Conservation (phyloP, 495 filamentous ascomycete genomes). For the Aspergillus sclerotioniger region DNA sequence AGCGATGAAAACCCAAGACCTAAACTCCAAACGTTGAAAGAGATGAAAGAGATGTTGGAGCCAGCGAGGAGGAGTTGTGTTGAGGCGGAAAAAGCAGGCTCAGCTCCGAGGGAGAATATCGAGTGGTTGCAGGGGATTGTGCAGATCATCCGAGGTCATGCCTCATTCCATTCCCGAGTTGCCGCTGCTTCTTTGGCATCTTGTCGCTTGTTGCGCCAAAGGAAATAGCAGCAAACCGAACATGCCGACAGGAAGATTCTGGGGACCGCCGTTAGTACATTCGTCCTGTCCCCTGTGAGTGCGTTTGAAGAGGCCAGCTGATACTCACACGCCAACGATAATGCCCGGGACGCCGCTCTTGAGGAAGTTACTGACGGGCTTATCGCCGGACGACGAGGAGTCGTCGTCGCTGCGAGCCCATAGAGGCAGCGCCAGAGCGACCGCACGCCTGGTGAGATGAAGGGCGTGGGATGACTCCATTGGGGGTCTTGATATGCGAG, state of each 20-base stretch:
- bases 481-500: not conserved
- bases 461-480: not conserved
- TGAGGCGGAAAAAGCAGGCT: not conserved
- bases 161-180: constrained; percentile 13
- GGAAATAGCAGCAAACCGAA: constrained; percentile 14
- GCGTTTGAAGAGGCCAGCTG: not conserved
- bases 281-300: not conserved
- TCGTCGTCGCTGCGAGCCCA: constrained; percentile 5
- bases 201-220: constrained; percentile 16
- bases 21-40: not conserved
- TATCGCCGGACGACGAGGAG: constrained; percentile 1
- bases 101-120: not conserved
- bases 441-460: not conserved
- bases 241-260: constrained; percentile 12
- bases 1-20: not conserved
- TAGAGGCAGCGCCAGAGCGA: not conserved
- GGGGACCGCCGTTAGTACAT: not conserved
- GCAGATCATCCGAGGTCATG: constrained; percentile 2
- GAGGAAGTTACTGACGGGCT: constrained; percentile 16
- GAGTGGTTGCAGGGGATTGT: not conserved
- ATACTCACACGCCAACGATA: constrained; percentile 17
- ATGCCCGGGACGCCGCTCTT: constrained; percentile 21
- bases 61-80: not conserved
- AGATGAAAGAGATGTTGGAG: not conserved
- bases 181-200: constrained; percentile 14